phyloP scores from a whole-genome alignment of 352 stramenopile genomes.

The Plasmopara viticola region DNA sequence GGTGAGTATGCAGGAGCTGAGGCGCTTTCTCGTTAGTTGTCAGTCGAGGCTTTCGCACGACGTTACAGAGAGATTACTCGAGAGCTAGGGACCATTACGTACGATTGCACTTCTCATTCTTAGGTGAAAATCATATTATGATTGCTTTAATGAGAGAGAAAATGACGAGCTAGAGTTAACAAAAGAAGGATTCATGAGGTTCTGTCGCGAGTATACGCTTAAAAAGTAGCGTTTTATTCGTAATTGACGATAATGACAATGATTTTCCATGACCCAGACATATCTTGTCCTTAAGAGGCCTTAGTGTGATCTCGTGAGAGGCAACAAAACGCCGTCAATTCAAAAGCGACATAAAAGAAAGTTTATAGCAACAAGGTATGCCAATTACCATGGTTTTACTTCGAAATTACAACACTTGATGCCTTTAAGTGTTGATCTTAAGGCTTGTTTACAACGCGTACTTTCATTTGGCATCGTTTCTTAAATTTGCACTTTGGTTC shows the following conservation, averaged over 20 bases:
- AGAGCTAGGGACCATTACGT: slow-evolving; percentile 41
- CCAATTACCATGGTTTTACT: too few relatives aligned
- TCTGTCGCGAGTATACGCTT: slow-evolving; percentile 40
- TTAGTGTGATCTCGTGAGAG: too few relatives aligned
- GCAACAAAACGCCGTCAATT: too few relatives aligned
- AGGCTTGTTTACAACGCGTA: slow-evolving; percentile 5
- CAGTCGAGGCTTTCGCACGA: slow-evolving; percentile 28
- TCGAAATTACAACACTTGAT: too few relatives aligned
- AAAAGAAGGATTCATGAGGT: slow-evolving; percentile 45
- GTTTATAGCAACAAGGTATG: too few relatives aligned
- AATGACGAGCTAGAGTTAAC: slow-evolving; percentile 17
- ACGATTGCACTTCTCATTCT: neutral
- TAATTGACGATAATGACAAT: too few relatives aligned
- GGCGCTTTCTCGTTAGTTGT: slow-evolving; percentile 42
- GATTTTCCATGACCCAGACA: too few relatives aligned
- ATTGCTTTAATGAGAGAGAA: too few relatives aligned
- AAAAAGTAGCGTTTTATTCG: slow-evolving; percentile 11
- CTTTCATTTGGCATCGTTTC: slow-evolving; percentile 19
- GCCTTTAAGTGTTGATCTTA: too few relatives aligned
- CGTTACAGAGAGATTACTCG: slow-evolving; percentile 49
- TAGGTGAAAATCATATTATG: too few relatives aligned
- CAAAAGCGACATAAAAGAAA: too few relatives aligned
- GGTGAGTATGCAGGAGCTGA: slow-evolving; percentile 38
- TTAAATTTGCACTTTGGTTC: slow-evolving; percentile 45
- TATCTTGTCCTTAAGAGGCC: too few relatives aligned